Base-by-base conservation (phyloP, 495 filamentous ascomycete genomes). In the Friedmanniomyces endolithicus region DNA sequence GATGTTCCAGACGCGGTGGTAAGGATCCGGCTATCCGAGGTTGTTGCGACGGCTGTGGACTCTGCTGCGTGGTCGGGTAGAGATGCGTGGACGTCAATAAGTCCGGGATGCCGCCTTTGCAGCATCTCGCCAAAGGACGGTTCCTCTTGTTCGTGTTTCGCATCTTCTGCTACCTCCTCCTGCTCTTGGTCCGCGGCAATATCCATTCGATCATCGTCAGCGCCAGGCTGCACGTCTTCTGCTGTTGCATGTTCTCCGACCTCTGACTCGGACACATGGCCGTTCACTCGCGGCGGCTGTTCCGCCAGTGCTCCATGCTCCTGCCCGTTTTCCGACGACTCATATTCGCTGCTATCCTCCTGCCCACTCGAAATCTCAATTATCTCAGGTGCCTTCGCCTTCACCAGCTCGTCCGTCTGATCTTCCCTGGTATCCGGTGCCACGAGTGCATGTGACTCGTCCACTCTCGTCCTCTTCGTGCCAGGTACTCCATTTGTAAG, bases 61-160 rank as follows among this genome's bases (percentile, higher is more conserved):
- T 65, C 55, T 39, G 69, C 63, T 1, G 66, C 55, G 53, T 74
- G 70, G 3, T 69, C 63, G 37, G 76, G 67, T 17, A 80, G 77
- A 11, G 77, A 66, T 19, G 79, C 78, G 54, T 84, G 75, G 0
- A 95, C 88, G 53, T 95, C 88, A 63, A 95, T 80, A 48, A 82
- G 77, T 46, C 86, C 81, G 34, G 77, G 70, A 19, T 75, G 72
- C 51, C 83, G 82, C 35, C 82, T 82, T 59, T 82, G 81, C 44
- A 94, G 75, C 43, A 94, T 76, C 60, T 98, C 92, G 50, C 87
- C 89, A 65, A 98, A 94, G 0, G 89, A 85, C 8, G 86, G 88
- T 64, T 86, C 84, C 19, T 27, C 46, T 14, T 27, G 14, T 27
- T 50, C 46, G 2, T 52, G 14, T 2, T 39, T 4, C n/a, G 25